A percentile compares a stretch with the other conserved stretches of the same genome.
Evolutionary conservation across 768 basidiomycete species (phyloP).

Genomic region (Trametes elegans): DNA sequence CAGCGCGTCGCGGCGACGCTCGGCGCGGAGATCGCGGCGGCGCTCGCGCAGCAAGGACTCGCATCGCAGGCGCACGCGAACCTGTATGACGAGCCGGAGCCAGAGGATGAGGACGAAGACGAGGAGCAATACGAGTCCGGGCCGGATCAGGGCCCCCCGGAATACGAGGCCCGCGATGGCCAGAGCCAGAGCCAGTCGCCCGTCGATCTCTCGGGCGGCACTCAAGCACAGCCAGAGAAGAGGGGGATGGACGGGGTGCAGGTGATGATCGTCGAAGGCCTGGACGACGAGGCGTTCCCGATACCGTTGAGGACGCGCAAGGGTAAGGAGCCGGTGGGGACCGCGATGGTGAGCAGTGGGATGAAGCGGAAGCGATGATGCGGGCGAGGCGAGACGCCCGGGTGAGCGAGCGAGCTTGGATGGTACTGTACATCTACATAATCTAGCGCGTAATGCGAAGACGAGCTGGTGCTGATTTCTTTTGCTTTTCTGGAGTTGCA

Average conservation of each 20-base stretch:
- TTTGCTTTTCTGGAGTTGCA: not conserved
- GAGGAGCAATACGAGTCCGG: constrained; percentile 44
- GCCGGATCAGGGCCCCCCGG: constrained; percentile 45
- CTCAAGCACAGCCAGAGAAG: not conserved
- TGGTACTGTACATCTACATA: constrained; percentile 17
- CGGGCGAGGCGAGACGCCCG: not conserved
- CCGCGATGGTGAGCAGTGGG: constrained; percentile 34
- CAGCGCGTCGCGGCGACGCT: constrained; percentile 66
- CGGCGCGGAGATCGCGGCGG: constrained; percentile 77
- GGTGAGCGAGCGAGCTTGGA: not conserved
- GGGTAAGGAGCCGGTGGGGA: constrained; percentile 48
- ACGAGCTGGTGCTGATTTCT: not conserved
- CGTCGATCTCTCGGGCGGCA: constrained; percentile 3
- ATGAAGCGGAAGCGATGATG: constrained; percentile 65
- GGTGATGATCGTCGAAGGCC: constrained; percentile 23
- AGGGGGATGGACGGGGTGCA: constrained; percentile 15
- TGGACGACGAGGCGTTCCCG: constrained; percentile 65
- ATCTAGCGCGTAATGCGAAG: constrained; percentile 11
- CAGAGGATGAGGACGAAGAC: constrained; percentile 49
- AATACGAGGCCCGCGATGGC: constrained; percentile 38
- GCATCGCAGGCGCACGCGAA: constrained; percentile 44
- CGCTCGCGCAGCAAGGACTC: constrained; percentile 53
- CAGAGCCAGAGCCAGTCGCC: constrained; percentile 10
- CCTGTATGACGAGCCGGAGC: constrained; percentile 44
- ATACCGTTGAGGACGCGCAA: constrained; percentile 69